Conservation (phyloP, 495 filamentous ascomycete genomes). For the Penicillium alfredii region DNA sequence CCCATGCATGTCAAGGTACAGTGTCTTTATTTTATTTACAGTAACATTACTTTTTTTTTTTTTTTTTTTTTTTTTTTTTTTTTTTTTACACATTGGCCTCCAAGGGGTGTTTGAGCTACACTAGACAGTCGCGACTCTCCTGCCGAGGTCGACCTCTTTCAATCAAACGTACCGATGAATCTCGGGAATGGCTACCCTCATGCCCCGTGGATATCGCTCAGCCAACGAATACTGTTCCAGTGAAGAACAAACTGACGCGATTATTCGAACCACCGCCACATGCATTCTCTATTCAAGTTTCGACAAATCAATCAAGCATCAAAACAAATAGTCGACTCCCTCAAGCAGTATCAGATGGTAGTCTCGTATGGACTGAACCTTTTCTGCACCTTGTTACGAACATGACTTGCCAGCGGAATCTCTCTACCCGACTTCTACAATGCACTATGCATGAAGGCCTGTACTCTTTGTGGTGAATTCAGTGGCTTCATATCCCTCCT, state of each 20-base stretch:
- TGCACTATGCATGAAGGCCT: slow-evolving; percentile 30
- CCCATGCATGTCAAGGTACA: too few relatives aligned
- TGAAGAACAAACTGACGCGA: slow-evolving; percentile 22
- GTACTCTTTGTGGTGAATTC: slow-evolving; percentile 28
- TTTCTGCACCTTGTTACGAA: slow-evolving; percentile 37
- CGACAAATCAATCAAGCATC: slow-evolving; percentile 32
- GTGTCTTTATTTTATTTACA: too few relatives aligned
- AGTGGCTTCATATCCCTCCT: slow-evolving; percentile 30
- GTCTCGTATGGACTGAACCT: slow-evolving; percentile 32
- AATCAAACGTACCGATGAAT: slow-evolving; percentile 13
- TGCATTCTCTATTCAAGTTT: slow-evolving; percentile 33
- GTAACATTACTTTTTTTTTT: too few relatives aligned
- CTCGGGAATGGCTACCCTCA: slow-evolving; percentile 15
- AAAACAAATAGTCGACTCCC: slow-evolving; percentile 30
- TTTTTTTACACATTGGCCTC: too few relatives aligned
- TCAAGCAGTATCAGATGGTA: slow-evolving; percentile 28
- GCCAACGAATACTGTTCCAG: slow-evolving; percentile 15
- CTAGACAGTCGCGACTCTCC: too few relatives aligned
- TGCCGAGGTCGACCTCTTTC: too few relatives aligned
- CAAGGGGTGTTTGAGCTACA: too few relatives aligned
- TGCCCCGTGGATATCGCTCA: slow-evolving; percentile 14
- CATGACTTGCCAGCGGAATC: slow-evolving; percentile 20
- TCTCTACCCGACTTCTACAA: slow-evolving; percentile 30
- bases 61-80: too few relatives aligned
- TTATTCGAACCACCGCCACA: slow-evolving; percentile 26